phyloP scores from a whole-genome alignment of 257 asterid species.

The Sherardia arvensis region DNA sequence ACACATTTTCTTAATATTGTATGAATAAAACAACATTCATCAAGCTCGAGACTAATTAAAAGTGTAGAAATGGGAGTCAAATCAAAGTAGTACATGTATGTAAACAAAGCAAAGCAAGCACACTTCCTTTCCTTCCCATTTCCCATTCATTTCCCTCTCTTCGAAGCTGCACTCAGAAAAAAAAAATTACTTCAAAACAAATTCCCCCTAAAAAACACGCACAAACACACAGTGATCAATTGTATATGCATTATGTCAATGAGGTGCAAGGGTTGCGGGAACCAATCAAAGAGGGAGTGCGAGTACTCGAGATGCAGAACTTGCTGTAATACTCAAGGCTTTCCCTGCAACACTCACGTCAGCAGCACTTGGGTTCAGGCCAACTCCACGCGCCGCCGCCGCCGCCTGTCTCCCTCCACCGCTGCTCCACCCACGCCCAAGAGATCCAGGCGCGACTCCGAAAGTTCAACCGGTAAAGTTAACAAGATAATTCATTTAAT shows the following conservation, averaged over 20 bases:
- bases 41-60: too few relatives aligned
- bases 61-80: slow-evolving; percentile 10
- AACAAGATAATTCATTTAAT: too few relatives aligned
- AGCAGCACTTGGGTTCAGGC: slow-evolving; percentile 80
- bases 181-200: not conserved
- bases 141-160: not conserved
- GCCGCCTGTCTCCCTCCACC: slow-evolving; percentile 27
- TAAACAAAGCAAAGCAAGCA: slow-evolving; percentile 6
- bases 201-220: not conserved
- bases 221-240: not conserved
- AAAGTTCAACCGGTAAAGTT: slow-evolving; percentile 1
- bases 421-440: slow-evolving; percentile 45
- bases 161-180: too few relatives aligned
- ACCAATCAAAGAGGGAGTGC: slow-evolving; percentile 74
- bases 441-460: slow-evolving; percentile 39
- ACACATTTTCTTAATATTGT: not conserved
- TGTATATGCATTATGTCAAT: too few relatives aligned
- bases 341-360: slow-evolving; percentile 64
- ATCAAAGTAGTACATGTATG: slow-evolving; percentile 24
- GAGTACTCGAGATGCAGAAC: slow-evolving; percentile 51
- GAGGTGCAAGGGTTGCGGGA: slow-evolving; percentile 68
- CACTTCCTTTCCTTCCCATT: not conserved
- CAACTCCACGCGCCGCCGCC: slow-evolving; percentile 39
- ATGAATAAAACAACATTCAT: not conserved
- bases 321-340: slow-evolving; percentile 65